Base-by-base conservation (phyloP, 495 filamentous ascomycete species). In the Neurospora tetrasperma region DNA sequence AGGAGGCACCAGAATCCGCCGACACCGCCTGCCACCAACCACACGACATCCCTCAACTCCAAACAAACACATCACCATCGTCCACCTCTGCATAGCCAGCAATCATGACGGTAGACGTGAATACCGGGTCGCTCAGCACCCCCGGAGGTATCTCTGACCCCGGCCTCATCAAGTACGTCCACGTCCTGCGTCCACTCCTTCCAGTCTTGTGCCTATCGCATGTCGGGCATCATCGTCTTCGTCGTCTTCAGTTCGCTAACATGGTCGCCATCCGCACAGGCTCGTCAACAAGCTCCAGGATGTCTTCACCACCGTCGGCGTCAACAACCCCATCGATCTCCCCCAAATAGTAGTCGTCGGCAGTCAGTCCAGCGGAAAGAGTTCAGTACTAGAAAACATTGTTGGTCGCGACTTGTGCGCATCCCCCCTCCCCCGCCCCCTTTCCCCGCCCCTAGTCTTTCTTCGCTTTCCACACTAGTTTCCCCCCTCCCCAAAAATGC, bases 351-450 rank as follows among this genome's bases (percentile, higher is more conserved):
- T 91, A 73, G 96, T 99, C 72, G 96, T 99, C 69, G 96, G 96
- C 76, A 98, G 95, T 80, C 96, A 99, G 86, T 98, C 96, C 14
- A 97, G 94, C 82, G 96, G 96, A 80, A 99, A 99, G 90, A 98
- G 94, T 86, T 98, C 96, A n/a, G 96, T 99, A 77, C 83, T 99
- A 78, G 96, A 99, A 84, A 99, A 99, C 79, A 99, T 99, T 77
- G 96, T 99, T 48, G 96, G 96, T 44, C 88, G 96, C 84, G 96
- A 99, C 84, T 98, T 99, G 96, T 98, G 88, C 82, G 92, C 81
- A 43, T 71, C 43, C 48, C 48, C 42, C 69, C 44, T 39, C 62
- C 73, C 70, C 31, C 68, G 68, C 31, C 74, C 48, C 74, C 68
- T 70, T 31, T 23, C 71, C 70, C 69, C 66, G 41, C 70, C 66